These are phyloP conservation scores for Pulveroboletus sp. DNA, from an alignment of 768 basidiomycete genomes.

Conservation along the genomic window DNA sequence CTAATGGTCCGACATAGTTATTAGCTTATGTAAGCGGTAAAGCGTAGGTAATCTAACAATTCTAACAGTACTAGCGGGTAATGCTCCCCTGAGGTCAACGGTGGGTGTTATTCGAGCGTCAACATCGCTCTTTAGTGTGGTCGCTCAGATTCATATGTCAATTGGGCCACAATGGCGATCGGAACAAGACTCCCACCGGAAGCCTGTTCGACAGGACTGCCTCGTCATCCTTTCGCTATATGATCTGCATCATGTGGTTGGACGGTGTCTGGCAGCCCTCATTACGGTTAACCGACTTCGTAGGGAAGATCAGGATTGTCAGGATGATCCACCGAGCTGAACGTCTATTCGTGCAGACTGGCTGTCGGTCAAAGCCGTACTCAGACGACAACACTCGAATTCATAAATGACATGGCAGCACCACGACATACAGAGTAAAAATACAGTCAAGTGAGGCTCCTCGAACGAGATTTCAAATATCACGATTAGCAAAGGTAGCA, in stretches of 20 bases:
- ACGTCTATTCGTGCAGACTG: neutral
- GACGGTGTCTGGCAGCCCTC: too few relatives aligned
- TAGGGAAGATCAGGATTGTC: too few relatives aligned
- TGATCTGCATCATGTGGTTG: too few relatives aligned
- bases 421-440: neutral
- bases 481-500: neutral
- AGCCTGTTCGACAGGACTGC: neutral
- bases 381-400: neutral
- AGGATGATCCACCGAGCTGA: too few relatives aligned
- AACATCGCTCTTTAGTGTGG: neutral
- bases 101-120: neutral
- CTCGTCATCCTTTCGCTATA: too few relatives aligned
- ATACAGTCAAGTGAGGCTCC: constrained; percentile 1
- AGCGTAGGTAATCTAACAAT: too few relatives aligned
- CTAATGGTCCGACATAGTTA: too few relatives aligned
- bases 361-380: neutral
- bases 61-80: neutral
- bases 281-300: too few relatives aligned
- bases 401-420: neutral
- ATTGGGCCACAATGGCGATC: neutral
- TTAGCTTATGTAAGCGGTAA: too few relatives aligned
- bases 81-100: neutral
- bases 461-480: neutral
- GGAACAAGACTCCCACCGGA: neutral
- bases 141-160: neutral